phyloP scores from a whole-genome alignment of 2,329 filamentous ascomycete species.

The Talaromyces atroroseus region DNA sequence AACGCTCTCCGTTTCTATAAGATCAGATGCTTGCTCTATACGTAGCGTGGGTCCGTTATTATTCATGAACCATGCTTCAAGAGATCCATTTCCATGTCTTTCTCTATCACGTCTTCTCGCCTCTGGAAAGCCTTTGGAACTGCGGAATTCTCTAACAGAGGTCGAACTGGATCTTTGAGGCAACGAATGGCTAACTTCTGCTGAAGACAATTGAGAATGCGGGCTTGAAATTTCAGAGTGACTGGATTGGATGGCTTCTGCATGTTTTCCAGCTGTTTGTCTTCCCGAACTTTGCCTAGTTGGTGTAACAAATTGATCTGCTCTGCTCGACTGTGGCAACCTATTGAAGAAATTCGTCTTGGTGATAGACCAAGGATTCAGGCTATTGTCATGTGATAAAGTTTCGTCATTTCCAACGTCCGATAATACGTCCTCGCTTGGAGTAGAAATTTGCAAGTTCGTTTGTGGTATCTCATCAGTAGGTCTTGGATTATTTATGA shows the following conservation, averaged over 20 bases:
- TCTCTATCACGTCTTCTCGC: conserved; percentile 19
- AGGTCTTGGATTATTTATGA: background rate
- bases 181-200: conserved; percentile 11
- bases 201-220: conserved; percentile 9
- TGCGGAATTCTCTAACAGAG: conserved; percentile 7
- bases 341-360: conserved; percentile 24
- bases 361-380: conserved; percentile 35
- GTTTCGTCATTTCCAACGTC: background rate
- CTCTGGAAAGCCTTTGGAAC: conserved; percentile 4
- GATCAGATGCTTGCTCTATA: background rate
- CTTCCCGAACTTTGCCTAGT: background rate
- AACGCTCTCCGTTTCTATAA: conserved; percentile 6
- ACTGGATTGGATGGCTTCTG: conserved; percentile 1
- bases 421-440: background rate
- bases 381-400: conserved; percentile 12
- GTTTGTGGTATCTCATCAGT: background rate
- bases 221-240: conserved; percentile 11
- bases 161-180: conserved; percentile 4
- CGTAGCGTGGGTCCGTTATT: conserved; percentile 1
- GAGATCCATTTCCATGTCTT: conserved; percentile 22
- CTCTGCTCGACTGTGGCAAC: conserved; percentile 6
- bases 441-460: background rate
- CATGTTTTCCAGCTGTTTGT: background rate
- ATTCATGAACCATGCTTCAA: conserved; percentile 27
- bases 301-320: conserved; percentile 18